phyloP scores from a whole-genome alignment of 1,139 yeast species.

The Zhuliangozyma parablackwelliae region DNA sequence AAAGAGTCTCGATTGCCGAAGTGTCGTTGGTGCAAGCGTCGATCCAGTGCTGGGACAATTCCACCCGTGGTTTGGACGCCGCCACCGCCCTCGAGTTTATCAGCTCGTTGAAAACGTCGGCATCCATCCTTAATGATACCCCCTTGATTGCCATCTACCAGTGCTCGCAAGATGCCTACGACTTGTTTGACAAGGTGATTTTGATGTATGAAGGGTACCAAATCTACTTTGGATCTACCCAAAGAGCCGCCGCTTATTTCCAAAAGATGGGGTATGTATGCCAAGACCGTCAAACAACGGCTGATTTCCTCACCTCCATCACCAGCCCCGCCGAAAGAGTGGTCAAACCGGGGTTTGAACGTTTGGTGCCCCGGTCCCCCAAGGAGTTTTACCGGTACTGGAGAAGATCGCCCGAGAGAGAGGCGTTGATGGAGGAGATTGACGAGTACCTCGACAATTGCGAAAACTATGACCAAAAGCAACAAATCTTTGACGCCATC shows the following conservation, averaged over 20 bases:
- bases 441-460: slow-evolving; percentile 12
- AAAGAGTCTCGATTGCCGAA: slow-evolving; percentile 43
- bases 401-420: slow-evolving; percentile 18
- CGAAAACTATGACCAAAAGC: slow-evolving; percentile 4
- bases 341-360: slow-evolving; percentile 42
- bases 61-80: slow-evolving; percentile 59
- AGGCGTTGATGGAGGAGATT: slow-evolving; percentile 13
- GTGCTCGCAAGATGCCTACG: slow-evolving; percentile 29
- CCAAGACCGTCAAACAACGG: slow-evolving; percentile 70
- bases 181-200: slow-evolving; percentile 66
- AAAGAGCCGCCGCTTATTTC: slow-evolving; percentile 41
- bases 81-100: slow-evolving; percentile 69
- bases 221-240: slow-evolving; percentile 57
- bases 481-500: slow-evolving; percentile 19
- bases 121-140: slow-evolving; percentile 54
- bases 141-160: slow-evolving; percentile 78
- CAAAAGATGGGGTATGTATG: slow-evolving; percentile 51
- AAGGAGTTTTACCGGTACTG: slow-evolving; percentile 21
- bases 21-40: slow-evolving; percentile 35
- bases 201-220: slow-evolving; percentile 45
- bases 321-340: slow-evolving; percentile 67
- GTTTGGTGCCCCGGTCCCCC: slow-evolving; percentile 21
- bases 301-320: slow-evolving; percentile 58
- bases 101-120: slow-evolving; percentile 60
- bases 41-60: slow-evolving; percentile 57